A percentile compares a stretch with the other conserved stretches of the same genome.
phyloP scores from a whole-genome alignment of 2,329 filamentous ascomycete species.

The Tolypocladium amazonense region DNA sequence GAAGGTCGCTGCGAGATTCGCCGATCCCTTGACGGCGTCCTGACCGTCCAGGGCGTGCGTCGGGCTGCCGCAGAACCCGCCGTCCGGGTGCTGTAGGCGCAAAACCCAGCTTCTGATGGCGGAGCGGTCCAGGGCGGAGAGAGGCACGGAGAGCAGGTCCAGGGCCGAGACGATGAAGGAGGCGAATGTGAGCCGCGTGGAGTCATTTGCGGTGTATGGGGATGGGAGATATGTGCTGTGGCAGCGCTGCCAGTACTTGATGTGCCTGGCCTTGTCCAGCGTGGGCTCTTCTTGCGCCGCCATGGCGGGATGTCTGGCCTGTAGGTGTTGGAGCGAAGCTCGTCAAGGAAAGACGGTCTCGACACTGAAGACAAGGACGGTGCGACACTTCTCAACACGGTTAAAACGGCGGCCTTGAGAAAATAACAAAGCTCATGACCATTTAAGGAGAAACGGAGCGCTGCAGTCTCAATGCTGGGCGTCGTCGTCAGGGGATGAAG shows the following conservation, averaged over 20 bases:
- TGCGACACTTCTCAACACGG: no score
- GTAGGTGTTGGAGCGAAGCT: neutral
- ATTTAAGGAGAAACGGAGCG: neutral
- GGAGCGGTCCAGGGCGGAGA: slow-evolving; percentile 32
- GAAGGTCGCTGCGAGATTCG: slow-evolving; percentile 79
- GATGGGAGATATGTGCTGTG: slow-evolving; percentile 70
- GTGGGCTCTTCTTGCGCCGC: slow-evolving; percentile 6
- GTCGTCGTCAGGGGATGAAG: no score
- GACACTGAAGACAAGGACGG: neutral
- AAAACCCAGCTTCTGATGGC: slow-evolving; percentile 68
- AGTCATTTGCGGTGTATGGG: slow-evolving; percentile 80
- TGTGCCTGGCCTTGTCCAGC: slow-evolving; percentile 56
- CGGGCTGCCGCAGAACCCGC: slow-evolving; percentile 83
- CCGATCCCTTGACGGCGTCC: slow-evolving; percentile 35
- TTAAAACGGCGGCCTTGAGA: no score
- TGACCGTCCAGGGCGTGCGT: slow-evolving; percentile 37
- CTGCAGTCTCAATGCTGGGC: no score
- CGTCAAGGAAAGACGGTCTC: neutral
- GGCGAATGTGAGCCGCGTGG: slow-evolving; percentile 78
- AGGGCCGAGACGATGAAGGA: slow-evolving; percentile 84
- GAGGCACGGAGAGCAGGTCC: slow-evolving; percentile 62
- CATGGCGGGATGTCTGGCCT: neutral
- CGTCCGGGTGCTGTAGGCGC: slow-evolving; percentile 70
- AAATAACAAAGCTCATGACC: neutral
- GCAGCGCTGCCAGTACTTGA: slow-evolving; percentile 90